Conservation (phyloP, 2,329 filamentous ascomycete genomes). For the Westerdykella ornata region DNA sequence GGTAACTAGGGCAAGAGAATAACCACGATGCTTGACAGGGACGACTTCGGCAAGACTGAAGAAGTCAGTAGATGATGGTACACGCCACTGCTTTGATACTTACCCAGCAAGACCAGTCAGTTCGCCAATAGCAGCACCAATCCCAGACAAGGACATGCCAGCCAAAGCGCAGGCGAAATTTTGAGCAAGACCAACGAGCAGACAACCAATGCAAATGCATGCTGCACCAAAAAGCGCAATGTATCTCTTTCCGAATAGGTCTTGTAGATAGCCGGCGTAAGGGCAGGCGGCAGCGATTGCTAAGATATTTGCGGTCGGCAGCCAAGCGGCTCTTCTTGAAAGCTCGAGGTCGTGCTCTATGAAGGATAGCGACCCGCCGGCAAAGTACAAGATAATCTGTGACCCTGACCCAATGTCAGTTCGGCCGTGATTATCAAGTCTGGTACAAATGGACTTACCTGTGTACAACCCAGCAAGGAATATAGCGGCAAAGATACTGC, state of each 20-base stretch:
- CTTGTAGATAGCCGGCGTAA: slow-evolving; percentile 33
- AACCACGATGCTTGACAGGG: slow-evolving; percentile 30
- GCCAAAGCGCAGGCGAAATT: slow-evolving; percentile 30
- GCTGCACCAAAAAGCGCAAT: slow-evolving; percentile 30
- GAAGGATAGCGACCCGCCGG: slow-evolving; percentile 27
- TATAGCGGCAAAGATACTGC: slow-evolving; percentile 31
- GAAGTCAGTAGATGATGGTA: slow-evolving; percentile 3
- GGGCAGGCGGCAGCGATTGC: slow-evolving; percentile 31
- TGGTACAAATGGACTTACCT: slow-evolving; percentile 11
- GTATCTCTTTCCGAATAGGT: slow-evolving; percentile 33
- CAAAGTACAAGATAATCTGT: slow-evolving; percentile 32
- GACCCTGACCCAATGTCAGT: slow-evolving; percentile 16
- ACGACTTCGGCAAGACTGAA: slow-evolving; percentile 29
- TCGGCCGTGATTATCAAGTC: neutral
- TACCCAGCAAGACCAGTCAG: slow-evolving; percentile 34
- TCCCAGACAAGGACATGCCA: slow-evolving; percentile 31
- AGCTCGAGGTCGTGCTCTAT: slow-evolving; percentile 24
- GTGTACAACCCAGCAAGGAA: slow-evolving; percentile 37
- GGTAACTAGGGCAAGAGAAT: slow-evolving; percentile 28
- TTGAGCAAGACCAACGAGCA: slow-evolving; percentile 25
- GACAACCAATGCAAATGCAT: slow-evolving; percentile 26
- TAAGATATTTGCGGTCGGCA: slow-evolving; percentile 33
- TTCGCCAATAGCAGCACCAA: slow-evolving; percentile 32
- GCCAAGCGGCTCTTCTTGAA: slow-evolving; percentile 21
- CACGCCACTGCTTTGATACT: neutral